Conservation (phyloP, 1,139 yeast species). For the Diutina ranongensis region DNA sequence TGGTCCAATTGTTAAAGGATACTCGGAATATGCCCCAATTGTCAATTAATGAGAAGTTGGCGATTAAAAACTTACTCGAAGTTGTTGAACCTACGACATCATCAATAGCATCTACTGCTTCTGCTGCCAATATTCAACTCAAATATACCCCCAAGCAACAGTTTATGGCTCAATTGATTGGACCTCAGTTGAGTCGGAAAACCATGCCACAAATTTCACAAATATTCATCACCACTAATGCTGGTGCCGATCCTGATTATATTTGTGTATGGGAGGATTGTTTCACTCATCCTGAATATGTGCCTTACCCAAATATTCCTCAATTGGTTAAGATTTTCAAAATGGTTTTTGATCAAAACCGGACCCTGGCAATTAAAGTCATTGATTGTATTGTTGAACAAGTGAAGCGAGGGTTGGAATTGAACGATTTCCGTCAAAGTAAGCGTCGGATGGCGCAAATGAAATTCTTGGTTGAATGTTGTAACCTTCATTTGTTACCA, state of each 20-base stretch:
- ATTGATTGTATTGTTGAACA: slow-evolving; percentile 61
- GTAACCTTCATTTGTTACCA: slow-evolving; percentile 36
- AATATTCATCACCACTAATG: slow-evolving; percentile 32
- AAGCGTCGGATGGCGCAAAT: slow-evolving; percentile 54
- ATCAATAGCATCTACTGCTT: slow-evolving; percentile 27
- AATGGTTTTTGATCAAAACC: slow-evolving; percentile 6
- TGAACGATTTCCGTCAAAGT: slow-evolving; percentile 47
- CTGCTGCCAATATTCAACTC: not conserved
- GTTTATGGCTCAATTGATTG: slow-evolving; percentile 26
- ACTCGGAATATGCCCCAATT: slow-evolving; percentile 40
- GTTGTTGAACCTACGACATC: slow-evolving; percentile 21
- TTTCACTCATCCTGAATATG: slow-evolving; percentile 26
- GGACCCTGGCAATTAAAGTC: slow-evolving; percentile 38
- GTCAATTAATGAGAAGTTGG: slow-evolving; percentile 43
- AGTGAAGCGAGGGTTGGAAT: slow-evolving; percentile 55
- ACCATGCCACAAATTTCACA: slow-evolving; percentile 43
- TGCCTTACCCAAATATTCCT: not conserved
- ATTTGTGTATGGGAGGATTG: slow-evolving; percentile 25
- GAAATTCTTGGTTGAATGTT: slow-evolving; percentile 49
- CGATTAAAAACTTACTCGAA: slow-evolving; percentile 20
- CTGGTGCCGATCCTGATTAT: slow-evolving; percentile 29
- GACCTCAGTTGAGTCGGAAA: slow-evolving; percentile 10
- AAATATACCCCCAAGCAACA: slow-evolving; percentile 28
- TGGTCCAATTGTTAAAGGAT: slow-evolving; percentile 45
- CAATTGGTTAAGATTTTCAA: slow-evolving; percentile 33